Base-by-base conservation (phyloP, 148 eudicot species). In the Silene uniflora region DNA sequence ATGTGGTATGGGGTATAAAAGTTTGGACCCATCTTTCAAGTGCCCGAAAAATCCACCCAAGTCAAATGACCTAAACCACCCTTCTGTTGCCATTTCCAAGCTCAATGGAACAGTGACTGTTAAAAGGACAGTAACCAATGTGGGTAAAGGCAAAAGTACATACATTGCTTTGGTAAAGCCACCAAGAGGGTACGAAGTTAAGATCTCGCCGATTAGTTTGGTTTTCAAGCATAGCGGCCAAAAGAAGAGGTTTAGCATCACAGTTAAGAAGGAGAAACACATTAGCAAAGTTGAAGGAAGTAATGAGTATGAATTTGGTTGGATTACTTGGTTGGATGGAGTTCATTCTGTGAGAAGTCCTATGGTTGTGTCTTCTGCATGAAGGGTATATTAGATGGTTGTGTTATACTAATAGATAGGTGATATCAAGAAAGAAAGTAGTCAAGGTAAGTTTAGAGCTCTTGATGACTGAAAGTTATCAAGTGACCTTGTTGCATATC, bases 311-410 rank as follows among this genome's bases (percentile, higher is more conserved):
- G 74, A 77, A 10, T 92, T 90, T 76, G 97, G 97, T 55, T 87
- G 89, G 93, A 67, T 69, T 18, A 77, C 87, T 55, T 92, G 93
- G 97, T 78, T 29, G 52, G 97, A 90, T 77, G 90, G 95, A 22
- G 11, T 85, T 39, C 93, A 91, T 67, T 75, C 69, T 63, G 97
- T 91, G 14, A 81, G 87, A 42, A 91, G 97, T 60, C 97, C 97
- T 29, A 81, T 91, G 70, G 93, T 83, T 32, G 84, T 91, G 12
- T 82, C 87, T n/a, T 83, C 87, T 69, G 83, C 80, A 6, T 89
- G 81, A 60, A 35, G 24, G 11, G 35, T 42, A 14, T 60, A 49
- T 10, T 8, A 69, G 32, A 24, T 25, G 23, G 29, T 47, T 23
- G 52, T 35, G 5, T 32, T 32, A 32, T 21, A 10, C 4, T 14